These are phyloP conservation scores for Aspergillus uvarum DNA, from an alignment of 2,329 filamentous ascomycete species.

Conservation along the genomic window DNA sequence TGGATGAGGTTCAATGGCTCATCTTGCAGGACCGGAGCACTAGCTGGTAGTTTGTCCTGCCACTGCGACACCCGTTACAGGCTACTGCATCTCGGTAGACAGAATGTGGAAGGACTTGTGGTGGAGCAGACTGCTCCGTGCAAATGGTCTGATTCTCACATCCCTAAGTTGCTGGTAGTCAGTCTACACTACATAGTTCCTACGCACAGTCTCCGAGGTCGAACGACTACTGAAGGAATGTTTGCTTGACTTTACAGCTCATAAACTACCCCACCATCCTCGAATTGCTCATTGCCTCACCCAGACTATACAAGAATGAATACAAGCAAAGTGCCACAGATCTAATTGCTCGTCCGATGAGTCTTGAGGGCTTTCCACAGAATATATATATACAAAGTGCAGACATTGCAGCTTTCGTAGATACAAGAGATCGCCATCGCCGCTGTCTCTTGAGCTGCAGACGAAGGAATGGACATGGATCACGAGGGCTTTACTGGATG, in stretches of 20 bases:
- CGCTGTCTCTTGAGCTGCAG: background rate
- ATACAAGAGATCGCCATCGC: background rate
- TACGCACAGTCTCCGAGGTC: too few relatives aligned
- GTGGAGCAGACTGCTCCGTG: background rate
- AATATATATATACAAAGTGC: background rate
- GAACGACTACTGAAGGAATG: too few relatives aligned
- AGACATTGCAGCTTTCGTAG: background rate
- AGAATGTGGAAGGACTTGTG: background rate
- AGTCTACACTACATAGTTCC: too few relatives aligned
- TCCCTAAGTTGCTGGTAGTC: too few relatives aligned
- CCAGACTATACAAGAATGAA: too few relatives aligned
- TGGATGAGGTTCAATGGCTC: background rate
- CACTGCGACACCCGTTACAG: background rate
- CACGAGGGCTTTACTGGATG: too few relatives aligned
- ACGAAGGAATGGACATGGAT: background rate
- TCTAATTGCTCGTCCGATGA: too few relatives aligned
- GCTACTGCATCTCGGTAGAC: background rate
- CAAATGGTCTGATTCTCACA: background rate
- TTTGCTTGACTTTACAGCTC: too few relatives aligned
- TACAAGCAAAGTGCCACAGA: too few relatives aligned
- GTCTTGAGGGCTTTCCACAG: too few relatives aligned
- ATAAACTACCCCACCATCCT: too few relatives aligned
- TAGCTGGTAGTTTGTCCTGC: background rate
- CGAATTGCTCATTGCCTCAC: too few relatives aligned
- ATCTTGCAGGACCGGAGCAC: background rate